Percentiles rank a stretch among this genome's conserved stretches.
Conservation (phyloP, 2,329 filamentous ascomycete genomes). For the Ascochyta fabae region DNA sequence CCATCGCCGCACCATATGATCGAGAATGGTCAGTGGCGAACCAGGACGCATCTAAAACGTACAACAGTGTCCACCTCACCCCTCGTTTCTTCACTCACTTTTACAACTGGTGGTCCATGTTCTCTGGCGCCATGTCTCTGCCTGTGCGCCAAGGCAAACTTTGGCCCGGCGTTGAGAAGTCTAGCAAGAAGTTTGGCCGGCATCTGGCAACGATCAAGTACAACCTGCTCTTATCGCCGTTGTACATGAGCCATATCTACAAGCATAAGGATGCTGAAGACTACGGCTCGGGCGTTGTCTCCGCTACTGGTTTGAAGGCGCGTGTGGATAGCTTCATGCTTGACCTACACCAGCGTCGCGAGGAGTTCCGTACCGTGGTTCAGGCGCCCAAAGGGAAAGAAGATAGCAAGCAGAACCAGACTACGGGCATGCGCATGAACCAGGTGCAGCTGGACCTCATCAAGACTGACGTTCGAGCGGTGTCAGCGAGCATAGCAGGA, state of each 20-base stretch:
- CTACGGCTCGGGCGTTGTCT: slow-evolving; percentile 76
- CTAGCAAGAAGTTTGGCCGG: slow-evolving; percentile 96
- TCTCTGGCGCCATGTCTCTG: slow-evolving; percentile 91
- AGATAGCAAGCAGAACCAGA: slow-evolving; percentile 76
- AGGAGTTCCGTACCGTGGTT: slow-evolving; percentile 85
- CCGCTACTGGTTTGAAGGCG: slow-evolving; percentile 95
- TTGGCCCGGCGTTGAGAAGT: slow-evolving; percentile 93
- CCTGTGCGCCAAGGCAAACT: slow-evolving; percentile 90
- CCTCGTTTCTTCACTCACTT: slow-evolving; percentile 98
- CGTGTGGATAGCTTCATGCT: slow-evolving; percentile 97
- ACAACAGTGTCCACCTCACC: slow-evolving; percentile 94
- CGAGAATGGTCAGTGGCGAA: slow-evolving; percentile 84
- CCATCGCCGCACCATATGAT: slow-evolving; percentile 84
- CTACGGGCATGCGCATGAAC: slow-evolving; percentile 94
- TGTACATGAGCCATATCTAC: slow-evolving; percentile 97
- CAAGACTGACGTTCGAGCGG: slow-evolving; percentile 87
- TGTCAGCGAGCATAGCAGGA: slow-evolving; percentile 87
- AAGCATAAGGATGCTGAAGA: slow-evolving; percentile 97
- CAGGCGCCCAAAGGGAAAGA: slow-evolving; percentile 64
- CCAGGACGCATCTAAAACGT: slow-evolving; percentile 80
- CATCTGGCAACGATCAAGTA: slow-evolving; percentile 99
- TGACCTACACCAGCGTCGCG: slow-evolving; percentile 90
- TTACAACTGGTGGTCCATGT: slow-evolving; percentile 96
- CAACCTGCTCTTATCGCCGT: slow-evolving; percentile 85
- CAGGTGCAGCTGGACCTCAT: slow-evolving; percentile 91